Evolutionary conservation across 805 yeast genomes (phyloP), one percentile per base, ranked within the genome.

Genomic region (Huiozyma naganishii): DNA sequence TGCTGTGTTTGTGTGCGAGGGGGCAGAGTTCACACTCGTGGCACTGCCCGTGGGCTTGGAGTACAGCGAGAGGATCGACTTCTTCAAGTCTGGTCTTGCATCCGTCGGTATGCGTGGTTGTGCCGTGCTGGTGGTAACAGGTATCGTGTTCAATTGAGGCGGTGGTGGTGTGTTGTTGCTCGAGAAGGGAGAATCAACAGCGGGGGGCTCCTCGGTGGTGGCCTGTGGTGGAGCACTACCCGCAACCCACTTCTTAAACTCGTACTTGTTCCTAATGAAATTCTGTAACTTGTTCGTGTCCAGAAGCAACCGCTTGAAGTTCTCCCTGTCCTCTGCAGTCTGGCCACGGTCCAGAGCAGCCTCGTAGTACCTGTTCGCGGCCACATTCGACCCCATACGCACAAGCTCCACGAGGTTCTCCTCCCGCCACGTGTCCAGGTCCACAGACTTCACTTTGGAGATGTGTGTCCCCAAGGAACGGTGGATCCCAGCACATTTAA

Each of bases 401-500:
- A 86, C 79, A 83, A 92, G 79, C 48, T 76, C 77, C 47, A 73
- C 79, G 29, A 87, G 76, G 61, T 92, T 96, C 56, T 84, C 95
- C 53, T 88, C 95, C 6, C 92, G 84, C 98, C 98, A 90, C 1
- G 94, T 83, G 60, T 90, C 97, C 55, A 90, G 71, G 66, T 92
- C 97, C 34, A 90, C 94, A 6, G 95, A 83, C 59, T 92, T 86
- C 41, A 92, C 97, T 57, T 86, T 74, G 29, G 95, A 81, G 39
- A 90, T 87, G 65, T 90, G 98, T 0, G 97, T 89, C 1, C 98
- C 97, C 81, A 90, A 79, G 41, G 90, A 77, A 58, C 97, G 73
- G 61, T 90, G 98, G 49, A 90, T 83, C 1, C 98, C 98, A 1
- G 97, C 89, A 64, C 98, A 90, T 54, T 92, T 73, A 50, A 90